A percentile compares a stretch with the other conserved stretches of the same genome.
These are phyloP conservation scores for Populus tomentosa DNA, from an alignment of 441 rosid species.

Conservation along the genomic window DNA sequence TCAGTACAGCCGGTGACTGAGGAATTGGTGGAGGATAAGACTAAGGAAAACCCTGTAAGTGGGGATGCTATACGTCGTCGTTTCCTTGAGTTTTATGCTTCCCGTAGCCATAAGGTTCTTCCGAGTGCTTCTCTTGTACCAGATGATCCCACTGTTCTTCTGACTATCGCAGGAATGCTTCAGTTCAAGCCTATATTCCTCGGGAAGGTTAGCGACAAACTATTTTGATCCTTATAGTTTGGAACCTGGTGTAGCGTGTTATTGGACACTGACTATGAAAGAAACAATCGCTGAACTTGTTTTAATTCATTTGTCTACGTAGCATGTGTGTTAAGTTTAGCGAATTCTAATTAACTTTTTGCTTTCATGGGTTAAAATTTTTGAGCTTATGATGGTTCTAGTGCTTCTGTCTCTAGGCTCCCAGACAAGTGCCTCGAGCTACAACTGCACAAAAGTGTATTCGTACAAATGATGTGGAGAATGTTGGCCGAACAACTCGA, in stretches of 20 bases:
- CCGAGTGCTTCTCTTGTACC: slow-evolving; percentile 94
- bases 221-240: background rate
- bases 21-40: slow-evolving; percentile 39
- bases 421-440: slow-evolving; percentile 79
- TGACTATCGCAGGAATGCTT: slow-evolving; percentile 98
- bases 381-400: slow-evolving; percentile 4
- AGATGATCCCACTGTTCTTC: slow-evolving; percentile 87
- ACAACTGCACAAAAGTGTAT: slow-evolving; percentile 87
- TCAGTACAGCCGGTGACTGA: slow-evolving; percentile 61
- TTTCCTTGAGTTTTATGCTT: slow-evolving; percentile 83
- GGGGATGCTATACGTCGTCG: slow-evolving; percentile 78
- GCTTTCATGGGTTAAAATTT: background rate
- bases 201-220: slow-evolving; percentile 50
- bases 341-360: background rate
- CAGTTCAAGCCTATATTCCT: slow-evolving; percentile 94
- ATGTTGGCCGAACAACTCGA: slow-evolving; percentile 83
- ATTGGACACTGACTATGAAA: background rate
- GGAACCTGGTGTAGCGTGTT: background rate
- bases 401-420: slow-evolving; percentile 41
- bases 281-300: background rate
- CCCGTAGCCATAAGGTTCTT: slow-evolving; percentile 83
- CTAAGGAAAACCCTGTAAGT: slow-evolving; percentile 40
- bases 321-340: background rate
- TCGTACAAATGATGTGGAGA: slow-evolving; percentile 91
- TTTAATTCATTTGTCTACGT: background rate